Conservation (phyloP, 179 eudicot genomes). For the Spergularia azorica region DNA sequence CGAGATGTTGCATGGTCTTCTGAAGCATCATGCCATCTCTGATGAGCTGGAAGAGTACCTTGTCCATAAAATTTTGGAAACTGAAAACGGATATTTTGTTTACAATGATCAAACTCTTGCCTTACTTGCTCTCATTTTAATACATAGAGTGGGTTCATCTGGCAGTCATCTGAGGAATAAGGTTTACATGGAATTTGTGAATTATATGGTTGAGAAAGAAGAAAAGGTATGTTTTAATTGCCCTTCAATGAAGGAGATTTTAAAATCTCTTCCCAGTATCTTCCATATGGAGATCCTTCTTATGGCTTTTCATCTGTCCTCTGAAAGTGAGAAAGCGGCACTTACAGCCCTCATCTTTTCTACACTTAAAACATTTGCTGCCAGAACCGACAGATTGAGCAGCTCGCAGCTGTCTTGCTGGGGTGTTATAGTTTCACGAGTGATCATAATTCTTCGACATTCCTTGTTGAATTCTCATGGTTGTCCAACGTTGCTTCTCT, state of each 20-base stretch:
- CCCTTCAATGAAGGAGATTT: conserved; percentile 52
- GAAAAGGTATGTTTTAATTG: conserved; percentile 42
- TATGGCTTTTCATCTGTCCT: conserved; percentile 87
- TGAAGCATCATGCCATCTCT: conserved; percentile 56
- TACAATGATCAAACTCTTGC: conserved; percentile 86
- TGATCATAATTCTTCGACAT: conserved; percentile 80
- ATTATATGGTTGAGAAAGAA: conserved; percentile 61
- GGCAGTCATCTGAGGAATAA: conserved; percentile 75
- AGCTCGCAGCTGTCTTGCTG: conserved; percentile 74
- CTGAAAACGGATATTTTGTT: conserved; percentile 65
- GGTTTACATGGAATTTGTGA: conserved; percentile 54
- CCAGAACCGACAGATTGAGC: conserved; percentile 36
- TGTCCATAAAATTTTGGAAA: conserved; percentile 58
- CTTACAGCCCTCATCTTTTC: conserved; percentile 55
- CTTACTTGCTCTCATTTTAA: conserved; percentile 71
- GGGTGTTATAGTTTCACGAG: conserved; percentile 80
- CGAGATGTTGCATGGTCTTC: conserved; percentile 69
- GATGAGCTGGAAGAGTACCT: conserved; percentile 72
- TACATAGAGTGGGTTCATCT: conserved; percentile 60
- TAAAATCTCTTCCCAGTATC: conserved; percentile 68
- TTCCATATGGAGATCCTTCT: conserved; percentile 92
- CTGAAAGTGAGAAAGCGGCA: conserved; percentile 71
- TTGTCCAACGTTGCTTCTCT: conserved; percentile 80
- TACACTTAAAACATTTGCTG: conserved; percentile 49
- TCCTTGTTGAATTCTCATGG: conserved; percentile 68